phyloP scores from a whole-genome alignment of 768 basidiomycete genomes.

The Tylopilus sp. region DNA sequence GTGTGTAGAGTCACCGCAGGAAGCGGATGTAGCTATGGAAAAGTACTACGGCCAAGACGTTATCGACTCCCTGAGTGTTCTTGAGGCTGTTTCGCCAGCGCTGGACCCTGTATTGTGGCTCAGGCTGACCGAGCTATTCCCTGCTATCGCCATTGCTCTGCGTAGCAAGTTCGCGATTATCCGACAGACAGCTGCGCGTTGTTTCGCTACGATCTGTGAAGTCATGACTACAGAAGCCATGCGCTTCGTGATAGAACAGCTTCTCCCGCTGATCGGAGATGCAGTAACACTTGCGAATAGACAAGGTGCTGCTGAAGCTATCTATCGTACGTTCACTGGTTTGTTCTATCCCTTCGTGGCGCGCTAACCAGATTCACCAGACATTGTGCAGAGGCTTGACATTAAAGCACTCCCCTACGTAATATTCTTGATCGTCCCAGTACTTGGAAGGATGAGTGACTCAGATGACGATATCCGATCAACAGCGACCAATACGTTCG shows the following conservation, averaged over 20 bases:
- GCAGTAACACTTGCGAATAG: constrained; percentile 68
- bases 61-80: constrained; percentile 87
- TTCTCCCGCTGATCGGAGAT: constrained; percentile 82
- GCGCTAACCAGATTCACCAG: constrained; percentile 39
- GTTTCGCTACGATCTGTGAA: constrained; percentile 84
- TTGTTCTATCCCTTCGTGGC: not conserved
- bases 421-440: constrained; percentile 93
- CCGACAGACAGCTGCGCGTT: constrained; percentile 81
- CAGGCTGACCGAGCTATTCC: constrained; percentile 69
- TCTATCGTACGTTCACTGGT: constrained; percentile 71
- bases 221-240: constrained; percentile 84
- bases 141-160: constrained; percentile 71
- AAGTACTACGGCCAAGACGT: constrained; percentile 82
- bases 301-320: constrained; percentile 86
- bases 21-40: constrained; percentile 64
- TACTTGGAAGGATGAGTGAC: constrained; percentile 97
- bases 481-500: constrained; percentile 95
- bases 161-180: constrained; percentile 87
- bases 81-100: constrained; percentile 77
- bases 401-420: constrained; percentile 95
- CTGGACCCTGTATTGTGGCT: constrained; percentile 69
- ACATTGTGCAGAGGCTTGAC: constrained; percentile 88
- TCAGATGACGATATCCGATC: constrained; percentile 87
- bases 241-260: constrained; percentile 81
- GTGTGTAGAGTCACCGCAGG: constrained; percentile 46